These are phyloP conservation scores for Orychophragmus violaceus DNA, from an alignment of 345 rosid genomes.

Conservation along the genomic window DNA sequence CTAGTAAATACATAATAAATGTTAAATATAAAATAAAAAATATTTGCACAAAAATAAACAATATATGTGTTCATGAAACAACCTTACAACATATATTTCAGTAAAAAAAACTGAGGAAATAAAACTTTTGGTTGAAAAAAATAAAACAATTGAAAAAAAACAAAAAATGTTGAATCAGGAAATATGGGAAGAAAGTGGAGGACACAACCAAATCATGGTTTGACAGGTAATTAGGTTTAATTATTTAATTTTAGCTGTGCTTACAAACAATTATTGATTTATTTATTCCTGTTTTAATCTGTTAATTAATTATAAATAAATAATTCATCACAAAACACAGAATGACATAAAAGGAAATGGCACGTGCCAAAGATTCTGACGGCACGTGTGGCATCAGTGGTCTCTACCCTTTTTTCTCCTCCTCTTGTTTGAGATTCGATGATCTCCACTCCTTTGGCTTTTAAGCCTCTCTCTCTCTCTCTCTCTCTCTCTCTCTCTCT, in stretches of 20 bases:
- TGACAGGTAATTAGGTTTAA: slow-evolving; percentile 5
- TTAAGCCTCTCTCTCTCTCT: slow-evolving; percentile 11
- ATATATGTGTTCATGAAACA: neutral
- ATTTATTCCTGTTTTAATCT: neutral
- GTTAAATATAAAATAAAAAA: neutral
- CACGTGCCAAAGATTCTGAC: slow-evolving; percentile 34
- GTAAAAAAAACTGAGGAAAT: neutral
- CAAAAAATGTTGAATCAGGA: no score
- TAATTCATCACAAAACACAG: neutral
- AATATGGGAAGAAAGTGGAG: neutral
- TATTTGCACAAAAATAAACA: no score
- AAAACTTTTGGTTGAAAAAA: neutral
- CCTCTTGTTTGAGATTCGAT: slow-evolving; percentile 29
- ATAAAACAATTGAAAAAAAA: no score
- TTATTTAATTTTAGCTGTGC: neutral
- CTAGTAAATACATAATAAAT: no score
- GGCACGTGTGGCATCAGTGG: slow-evolving; percentile 31
- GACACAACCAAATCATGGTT: slow-evolving; percentile 15
- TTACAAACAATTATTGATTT: neutral
- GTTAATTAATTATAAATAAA: no score
- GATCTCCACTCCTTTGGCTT: slow-evolving; percentile 26
- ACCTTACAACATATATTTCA: neutral
- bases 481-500: neutral
- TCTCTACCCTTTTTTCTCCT: slow-evolving; percentile 16
- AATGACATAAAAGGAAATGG: neutral